phyloP scores from a whole-genome alignment of 768 basidiomycete genomes.

The Trametes punicea region DNA sequence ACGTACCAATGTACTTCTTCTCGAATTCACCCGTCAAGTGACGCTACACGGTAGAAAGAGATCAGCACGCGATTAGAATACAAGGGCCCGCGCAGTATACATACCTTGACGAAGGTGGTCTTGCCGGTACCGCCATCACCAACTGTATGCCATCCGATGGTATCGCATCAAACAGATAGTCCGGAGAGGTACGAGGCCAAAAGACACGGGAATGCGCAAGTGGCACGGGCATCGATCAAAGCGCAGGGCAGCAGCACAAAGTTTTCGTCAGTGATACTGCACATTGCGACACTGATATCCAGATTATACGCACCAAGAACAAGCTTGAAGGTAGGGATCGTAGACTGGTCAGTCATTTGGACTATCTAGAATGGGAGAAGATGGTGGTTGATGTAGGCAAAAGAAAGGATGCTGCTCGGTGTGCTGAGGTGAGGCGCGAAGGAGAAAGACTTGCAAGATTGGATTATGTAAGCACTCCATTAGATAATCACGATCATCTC shows the following conservation, averaged over 20 bases:
- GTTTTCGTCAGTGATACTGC: slow-evolving; percentile 18
- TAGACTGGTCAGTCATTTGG: slow-evolving; percentile 40
- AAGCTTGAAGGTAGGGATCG: slow-evolving; percentile 94
- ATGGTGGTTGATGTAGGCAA: slow-evolving; percentile 29
- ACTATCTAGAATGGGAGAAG: slow-evolving; percentile 36
- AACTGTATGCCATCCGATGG: slow-evolving; percentile 45
- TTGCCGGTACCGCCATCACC: slow-evolving; percentile 98
- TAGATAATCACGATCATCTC: slow-evolving; percentile 23
- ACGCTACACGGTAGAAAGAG: slow-evolving; percentile 51
- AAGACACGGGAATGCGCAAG: slow-evolving; percentile 17
- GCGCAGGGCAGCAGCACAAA: slow-evolving; percentile 33
- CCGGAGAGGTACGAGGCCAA: slow-evolving; percentile 19
- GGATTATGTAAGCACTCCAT: slow-evolving; percentile 20
- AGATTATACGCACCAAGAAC: slow-evolving; percentile 75
- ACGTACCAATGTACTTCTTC: slow-evolving; percentile 97
- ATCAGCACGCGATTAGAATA: slow-evolving; percentile 58
- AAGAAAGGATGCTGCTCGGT: slow-evolving; percentile 15
- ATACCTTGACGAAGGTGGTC: slow-evolving; percentile 97
- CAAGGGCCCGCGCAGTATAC: slow-evolving; percentile 22
- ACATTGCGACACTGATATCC: not conserved
- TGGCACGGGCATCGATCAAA: slow-evolving; percentile 51
- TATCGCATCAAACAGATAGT: slow-evolving; percentile 23
- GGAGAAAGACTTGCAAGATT: slow-evolving; percentile 20
- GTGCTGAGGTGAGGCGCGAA: slow-evolving; percentile 21
- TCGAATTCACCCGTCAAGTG: slow-evolving; percentile 99